Base-by-base conservation (phyloP, 2,329 filamentous ascomycete species). In the Clarireedia sp. region DNA sequence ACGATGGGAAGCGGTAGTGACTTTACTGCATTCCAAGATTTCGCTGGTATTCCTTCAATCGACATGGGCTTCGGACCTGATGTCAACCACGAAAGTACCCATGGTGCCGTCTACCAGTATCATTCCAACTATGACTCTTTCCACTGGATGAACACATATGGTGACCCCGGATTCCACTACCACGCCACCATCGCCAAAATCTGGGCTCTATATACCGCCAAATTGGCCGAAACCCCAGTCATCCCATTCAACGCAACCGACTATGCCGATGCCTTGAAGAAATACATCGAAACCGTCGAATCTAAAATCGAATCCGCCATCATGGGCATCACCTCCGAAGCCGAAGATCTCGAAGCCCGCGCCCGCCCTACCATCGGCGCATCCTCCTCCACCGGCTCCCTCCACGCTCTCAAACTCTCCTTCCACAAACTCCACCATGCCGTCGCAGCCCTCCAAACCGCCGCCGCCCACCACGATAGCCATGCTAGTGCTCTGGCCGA, bases 71-170 rank as follows among this genome's bases (percentile, higher is more conserved):
- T 82, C 41, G 64, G 65, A 0, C 66, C 68, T 8, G 60, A 64
- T 54, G 70, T 75, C 7, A 55, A 47, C 23, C 46, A 51, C 23
- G 53, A 60, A 24, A 59, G 58, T 16, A 53, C 53, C 45, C 59
- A 50, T 12, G 59, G 56, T 19, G 78, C 84, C 0, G 73, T 89
- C 6, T 89, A 86, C 66, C 85, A 87, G 60, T 95, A 94, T 66
- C 89, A 95, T 68, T 81, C 81, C 59, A 94, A 94, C 71, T 95
- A 91, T 67, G 90, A 95, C 67, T 87, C 80, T 36, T 91, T 88
- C 67, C 75, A 85, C 64, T 95, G 89, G 89, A 94, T 94, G 87
- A 78, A 85, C 14, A 85, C 75, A 3, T 90, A 82, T 62, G 89
- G 89, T 3, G 90, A 95, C 61, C 77, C 78, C 1, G 76, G 73